These are phyloP conservation scores for Sclerotinia borealis DNA, from an alignment of 2,329 filamentous ascomycete species.

Conservation along the genomic window DNA sequence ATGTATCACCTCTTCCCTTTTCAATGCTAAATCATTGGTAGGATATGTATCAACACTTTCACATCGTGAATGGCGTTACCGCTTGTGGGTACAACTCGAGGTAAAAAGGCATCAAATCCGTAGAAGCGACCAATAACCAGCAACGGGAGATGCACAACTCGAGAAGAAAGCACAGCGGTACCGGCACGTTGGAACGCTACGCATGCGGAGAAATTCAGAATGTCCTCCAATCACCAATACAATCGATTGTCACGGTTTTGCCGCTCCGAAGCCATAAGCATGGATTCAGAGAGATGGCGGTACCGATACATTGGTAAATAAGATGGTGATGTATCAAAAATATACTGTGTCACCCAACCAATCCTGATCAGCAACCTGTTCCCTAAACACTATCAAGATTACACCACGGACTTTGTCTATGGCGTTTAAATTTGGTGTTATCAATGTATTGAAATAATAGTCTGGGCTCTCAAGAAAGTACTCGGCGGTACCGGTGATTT, in stretches of 20 bases:
- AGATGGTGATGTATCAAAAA: background rate
- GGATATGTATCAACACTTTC: too few relatives aligned
- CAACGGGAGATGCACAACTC: too few relatives aligned
- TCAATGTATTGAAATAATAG: background rate
- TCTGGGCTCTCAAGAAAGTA: background rate
- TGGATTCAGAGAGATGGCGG: too few relatives aligned
- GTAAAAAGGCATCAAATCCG: too few relatives aligned
- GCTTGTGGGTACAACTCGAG: too few relatives aligned
- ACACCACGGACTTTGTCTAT: background rate
- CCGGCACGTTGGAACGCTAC: background rate
- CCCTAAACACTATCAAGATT: too few relatives aligned
- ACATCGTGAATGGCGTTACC: too few relatives aligned
- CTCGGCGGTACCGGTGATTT: background rate
- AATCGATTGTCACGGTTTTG: background rate
- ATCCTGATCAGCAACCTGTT: background rate
- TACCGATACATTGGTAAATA: background rate
- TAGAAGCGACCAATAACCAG: too few relatives aligned
- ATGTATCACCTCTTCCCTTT: too few relatives aligned
- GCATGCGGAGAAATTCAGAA: background rate
- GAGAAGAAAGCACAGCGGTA: background rate
- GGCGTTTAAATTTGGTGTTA: background rate
- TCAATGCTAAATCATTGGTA: too few relatives aligned
- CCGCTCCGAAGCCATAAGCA: too few relatives aligned
- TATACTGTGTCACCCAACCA: background rate
- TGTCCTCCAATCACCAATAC: background rate